These are phyloP conservation scores for Thielaviopsis euricoi DNA, from an alignment of 2,329 filamentous ascomycete genomes.

Conservation along the genomic window DNA sequence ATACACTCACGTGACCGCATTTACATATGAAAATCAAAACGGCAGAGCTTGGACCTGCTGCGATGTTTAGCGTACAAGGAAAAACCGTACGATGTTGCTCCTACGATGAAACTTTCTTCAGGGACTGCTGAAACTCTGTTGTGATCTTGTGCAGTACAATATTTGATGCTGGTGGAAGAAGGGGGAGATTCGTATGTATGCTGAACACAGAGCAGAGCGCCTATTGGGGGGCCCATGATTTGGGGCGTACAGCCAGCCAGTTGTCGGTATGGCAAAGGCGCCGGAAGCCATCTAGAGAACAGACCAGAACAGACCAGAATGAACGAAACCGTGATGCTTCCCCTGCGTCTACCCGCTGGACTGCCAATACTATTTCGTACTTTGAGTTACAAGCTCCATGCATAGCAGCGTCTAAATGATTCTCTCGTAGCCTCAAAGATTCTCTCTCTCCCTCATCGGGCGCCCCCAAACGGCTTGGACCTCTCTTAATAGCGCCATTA, in stretches of 20 bases:
- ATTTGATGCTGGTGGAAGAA: neutral
- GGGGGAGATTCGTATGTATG: neutral
- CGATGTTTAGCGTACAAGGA: neutral
- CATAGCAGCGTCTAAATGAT: too few species aligned
- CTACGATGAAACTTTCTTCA: neutral
- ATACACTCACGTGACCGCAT: neutral
- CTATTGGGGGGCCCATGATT: too few species aligned
- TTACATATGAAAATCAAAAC: neutral
- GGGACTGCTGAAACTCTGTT: neutral
- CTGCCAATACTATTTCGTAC: neutral
- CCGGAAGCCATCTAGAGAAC: too few species aligned
- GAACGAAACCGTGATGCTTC: too few species aligned
- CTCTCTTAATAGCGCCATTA: neutral
- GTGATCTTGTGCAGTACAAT: too few species aligned
- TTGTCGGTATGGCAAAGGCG: too few species aligned
- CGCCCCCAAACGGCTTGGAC: neutral
- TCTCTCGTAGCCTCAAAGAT: too few species aligned
- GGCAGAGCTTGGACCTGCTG: neutral
- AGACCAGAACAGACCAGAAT: too few species aligned
- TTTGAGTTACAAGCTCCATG: too few species aligned
- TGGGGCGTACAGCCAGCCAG: too few species aligned
- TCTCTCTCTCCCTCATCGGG: too few species aligned
- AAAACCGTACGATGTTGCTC: neutral
- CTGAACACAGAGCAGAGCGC: too few species aligned
- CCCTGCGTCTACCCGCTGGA: neutral